Evolutionary conservation across 1,284 basidiomycete species (phyloP), one percentile per base, ranked within the genome.

Genomic region (Naganishia albida): DNA sequence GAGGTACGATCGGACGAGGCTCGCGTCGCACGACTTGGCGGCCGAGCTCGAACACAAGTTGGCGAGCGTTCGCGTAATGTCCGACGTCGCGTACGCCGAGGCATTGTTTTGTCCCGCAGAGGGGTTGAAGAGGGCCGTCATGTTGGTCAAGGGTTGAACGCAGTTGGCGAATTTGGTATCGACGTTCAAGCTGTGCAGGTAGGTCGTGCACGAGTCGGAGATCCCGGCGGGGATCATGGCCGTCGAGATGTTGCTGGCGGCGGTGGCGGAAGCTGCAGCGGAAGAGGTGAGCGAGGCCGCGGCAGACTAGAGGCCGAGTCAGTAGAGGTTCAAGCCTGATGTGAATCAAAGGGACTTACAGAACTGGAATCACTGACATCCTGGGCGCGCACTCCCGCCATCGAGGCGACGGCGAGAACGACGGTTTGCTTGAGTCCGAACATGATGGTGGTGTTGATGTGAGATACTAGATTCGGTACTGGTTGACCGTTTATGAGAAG

Each of bases 61-160:
- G 68, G 75, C 77, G 50, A 94, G 82, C 1, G 88, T 80, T 25
- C 78, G 74, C 63, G 80, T 79, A 74, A 91, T 80, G 20, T 82
- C 74, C 62, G 77, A 71, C 63, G 77, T 74, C 46, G 81, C 70
- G 16, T 80, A 70, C 18, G 77, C 73, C 25, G 82, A 70, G 50
- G 87, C 69, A 12, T 81, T 74, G 63, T 78, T 72, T 56, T 79
- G 75, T 2, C 56, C 56, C 20, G 50, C 30, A 13, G 56, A 16
- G 3, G 88, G 85, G 28, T 82, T 81, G 74, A 87, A 91, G 40
- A 79, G 74, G 25, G 83, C 69, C 46, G 89, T 86, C 7, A 88
- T 86, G 46, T 80, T 77, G 69, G 85, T 81, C 71, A 94, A 78
- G n/a, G 88, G 80, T 1, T 76, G 73, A 8, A 88, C 84, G 82